phyloP scores from a whole-genome alignment of 371 early-diverging fungal species.

The Saksenaea vasiformis region DNA sequence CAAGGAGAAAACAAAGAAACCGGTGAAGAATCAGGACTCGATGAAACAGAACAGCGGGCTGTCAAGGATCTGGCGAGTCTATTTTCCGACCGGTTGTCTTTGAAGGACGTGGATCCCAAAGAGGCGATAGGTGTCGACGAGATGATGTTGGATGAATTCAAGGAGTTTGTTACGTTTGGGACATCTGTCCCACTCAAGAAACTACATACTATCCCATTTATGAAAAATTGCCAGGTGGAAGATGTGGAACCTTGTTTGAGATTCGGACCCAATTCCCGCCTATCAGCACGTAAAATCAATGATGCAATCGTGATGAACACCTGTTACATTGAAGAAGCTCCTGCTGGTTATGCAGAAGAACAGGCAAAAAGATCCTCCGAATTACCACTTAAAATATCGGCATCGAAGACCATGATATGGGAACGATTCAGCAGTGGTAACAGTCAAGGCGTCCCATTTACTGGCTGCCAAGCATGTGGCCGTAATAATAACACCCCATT shows the following conservation, averaged over 20 bases:
- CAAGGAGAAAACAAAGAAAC: neutral
- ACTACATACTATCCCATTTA: conserved; percentile 76
- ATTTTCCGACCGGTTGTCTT: conserved; percentile 5
- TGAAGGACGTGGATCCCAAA: conserved; percentile 17
- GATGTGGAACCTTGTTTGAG: conserved; percentile 90
- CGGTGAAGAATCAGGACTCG: conserved; percentile 3
- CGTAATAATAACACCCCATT: conserved; percentile 57
- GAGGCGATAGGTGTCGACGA: conserved; percentile 55
- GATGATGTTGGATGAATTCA: conserved; percentile 75
- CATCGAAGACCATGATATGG: conserved; percentile 66
- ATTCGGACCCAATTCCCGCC: conserved; percentile 83
- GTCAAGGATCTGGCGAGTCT: conserved; percentile 12
- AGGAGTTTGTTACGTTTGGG: conserved; percentile 73
- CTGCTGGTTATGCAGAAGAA: conserved; percentile 73
- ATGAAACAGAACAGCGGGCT: conserved; percentile 17
- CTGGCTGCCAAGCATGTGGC: conserved; percentile 90
- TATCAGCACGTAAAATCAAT: conserved; percentile 81
- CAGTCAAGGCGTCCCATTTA: conserved; percentile 46
- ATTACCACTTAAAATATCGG: conserved; percentile 57
- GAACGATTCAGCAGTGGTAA: conserved; percentile 59
- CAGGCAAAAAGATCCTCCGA: conserved; percentile 54
- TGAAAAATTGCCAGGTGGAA: conserved; percentile 83
- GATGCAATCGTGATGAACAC: conserved; percentile 87
- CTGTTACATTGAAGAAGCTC: conserved; percentile 72
- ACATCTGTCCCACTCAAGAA: conserved; percentile 65